Evolutionary conservation across 2,329 filamentous ascomycete species (phyloP).

Genomic region (Penicillium sp.): DNA sequence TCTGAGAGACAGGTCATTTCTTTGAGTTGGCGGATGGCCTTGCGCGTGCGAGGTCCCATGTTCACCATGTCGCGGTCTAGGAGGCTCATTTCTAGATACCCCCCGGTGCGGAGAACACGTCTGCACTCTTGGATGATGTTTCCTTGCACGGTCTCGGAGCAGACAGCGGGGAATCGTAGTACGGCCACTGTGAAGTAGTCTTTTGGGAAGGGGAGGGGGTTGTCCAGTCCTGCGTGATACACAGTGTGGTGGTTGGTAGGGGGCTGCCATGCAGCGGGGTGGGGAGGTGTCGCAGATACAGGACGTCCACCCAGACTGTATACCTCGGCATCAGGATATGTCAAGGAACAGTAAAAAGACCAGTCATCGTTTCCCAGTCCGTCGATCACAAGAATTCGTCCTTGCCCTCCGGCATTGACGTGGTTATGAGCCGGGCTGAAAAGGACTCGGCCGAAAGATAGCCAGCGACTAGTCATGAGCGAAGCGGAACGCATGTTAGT

Average conservation of each 20-base stretch:
- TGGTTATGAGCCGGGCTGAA: constrained; percentile 52
- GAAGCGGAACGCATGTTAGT: constrained; percentile 52
- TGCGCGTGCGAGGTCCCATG: constrained; percentile 49
- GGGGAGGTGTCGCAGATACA: constrained; percentile 32
- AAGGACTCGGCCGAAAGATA: constrained; percentile 52
- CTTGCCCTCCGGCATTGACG: constrained; percentile 41
- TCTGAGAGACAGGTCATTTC: constrained; percentile 47
- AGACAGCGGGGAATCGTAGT: constrained; percentile 48
- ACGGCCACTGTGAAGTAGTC: constrained; percentile 49
- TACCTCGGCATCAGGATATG: constrained; percentile 48
- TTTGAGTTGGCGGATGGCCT: constrained; percentile 48
- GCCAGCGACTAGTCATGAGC: constrained; percentile 52
- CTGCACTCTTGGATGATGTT: constrained; percentile 51
- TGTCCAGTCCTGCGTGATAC: constrained; percentile 42
- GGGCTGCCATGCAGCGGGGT: constrained; percentile 45
- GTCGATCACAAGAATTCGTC: constrained; percentile 50
- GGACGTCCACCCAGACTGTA: constrained; percentile 45
- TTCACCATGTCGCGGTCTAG: constrained; percentile 53
- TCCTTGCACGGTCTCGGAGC: constrained; percentile 44
- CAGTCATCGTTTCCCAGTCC: constrained; percentile 54
- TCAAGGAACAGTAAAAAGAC: constrained; percentile 54
- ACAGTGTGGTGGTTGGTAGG: constrained; percentile 46
- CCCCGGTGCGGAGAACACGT: constrained; percentile 50
- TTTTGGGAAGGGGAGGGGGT: constrained; percentile 49
- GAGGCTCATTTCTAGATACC: constrained; percentile 51